Percentiles rank a stretch among this genome's conserved stretches.
Conservation (phyloP, 148 eudicot species). For the Fagopyrum homotropicum region DNA sequence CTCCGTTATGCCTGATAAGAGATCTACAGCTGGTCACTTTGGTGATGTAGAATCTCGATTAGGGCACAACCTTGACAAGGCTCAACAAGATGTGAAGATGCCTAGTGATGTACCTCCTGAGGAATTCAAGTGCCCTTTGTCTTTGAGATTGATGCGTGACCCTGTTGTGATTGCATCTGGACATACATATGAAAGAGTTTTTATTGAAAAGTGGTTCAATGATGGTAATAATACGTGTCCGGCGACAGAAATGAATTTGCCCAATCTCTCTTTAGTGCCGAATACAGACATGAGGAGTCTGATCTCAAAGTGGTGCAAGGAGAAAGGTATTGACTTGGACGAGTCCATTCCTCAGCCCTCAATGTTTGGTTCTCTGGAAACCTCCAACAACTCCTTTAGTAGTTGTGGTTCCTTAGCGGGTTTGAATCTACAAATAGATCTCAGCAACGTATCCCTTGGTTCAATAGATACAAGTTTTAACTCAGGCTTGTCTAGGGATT, state of each 20-base stretch:
- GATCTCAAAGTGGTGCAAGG: slow-evolving; percentile 54
- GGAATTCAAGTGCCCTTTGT: slow-evolving; percentile 66
- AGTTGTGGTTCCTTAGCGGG: slow-evolving; percentile 65
- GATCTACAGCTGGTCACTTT: slow-evolving; percentile 12
- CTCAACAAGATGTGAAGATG: slow-evolving; percentile 18
- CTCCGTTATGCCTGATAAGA: slow-evolving; percentile 17
- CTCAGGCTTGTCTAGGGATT: slow-evolving; percentile 23
- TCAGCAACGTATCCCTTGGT: slow-evolving; percentile 51
- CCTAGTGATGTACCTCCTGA: slow-evolving; percentile 37
- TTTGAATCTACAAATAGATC: slow-evolving; percentile 50
- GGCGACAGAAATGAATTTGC: slow-evolving; percentile 42
- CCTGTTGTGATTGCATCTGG: slow-evolving; percentile 88
- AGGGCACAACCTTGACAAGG: slow-evolving; percentile 15
- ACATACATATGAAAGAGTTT: slow-evolving; percentile 68
- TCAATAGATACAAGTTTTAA: slow-evolving; percentile 39
- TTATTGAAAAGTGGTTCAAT: slow-evolving; percentile 77
- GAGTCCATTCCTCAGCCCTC: slow-evolving; percentile 29
- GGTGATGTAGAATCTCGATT: slow-evolving; percentile 18
- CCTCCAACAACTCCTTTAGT: slow-evolving; percentile 49
- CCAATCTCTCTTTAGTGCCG: slow-evolving; percentile 38
- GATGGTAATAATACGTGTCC: slow-evolving; percentile 80
- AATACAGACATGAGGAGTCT: slow-evolving; percentile 51
- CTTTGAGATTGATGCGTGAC: slow-evolving; percentile 63
- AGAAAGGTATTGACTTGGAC: slow-evolving; percentile 22
- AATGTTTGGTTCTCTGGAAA: slow-evolving; percentile 32